Conservation (phyloP, 768 basidiomycete genomes). For the Boletus sp. region DNA sequence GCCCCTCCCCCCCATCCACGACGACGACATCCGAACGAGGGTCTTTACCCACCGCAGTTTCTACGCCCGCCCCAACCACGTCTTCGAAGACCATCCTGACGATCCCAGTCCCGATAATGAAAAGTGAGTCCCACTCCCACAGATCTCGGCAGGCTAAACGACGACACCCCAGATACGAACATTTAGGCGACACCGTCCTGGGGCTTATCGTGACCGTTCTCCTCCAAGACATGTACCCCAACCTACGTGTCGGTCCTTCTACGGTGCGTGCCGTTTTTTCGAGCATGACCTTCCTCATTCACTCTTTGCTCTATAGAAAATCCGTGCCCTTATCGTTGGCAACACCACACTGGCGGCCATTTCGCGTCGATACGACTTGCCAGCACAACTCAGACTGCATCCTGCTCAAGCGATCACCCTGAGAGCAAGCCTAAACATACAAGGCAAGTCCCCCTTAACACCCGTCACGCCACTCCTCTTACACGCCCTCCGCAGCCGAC, state of each 20-base stretch:
- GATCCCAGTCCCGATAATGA: slow-evolving; percentile 83
- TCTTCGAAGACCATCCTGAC: slow-evolving; percentile 70
- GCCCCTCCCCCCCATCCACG: slow-evolving; percentile 53
- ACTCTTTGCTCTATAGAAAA: slow-evolving; percentile 51
- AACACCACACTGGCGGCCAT: slow-evolving; percentile 72
- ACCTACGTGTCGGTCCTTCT: slow-evolving; percentile 71
- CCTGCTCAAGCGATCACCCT: slow-evolving; percentile 71
- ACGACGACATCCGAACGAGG: slow-evolving; percentile 43
- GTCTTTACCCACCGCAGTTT: slow-evolving; percentile 78
- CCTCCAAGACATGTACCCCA: slow-evolving; percentile 61
- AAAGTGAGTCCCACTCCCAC: slow-evolving; percentile 44
- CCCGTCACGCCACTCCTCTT: not conserved
- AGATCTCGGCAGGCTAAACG: not conserved
- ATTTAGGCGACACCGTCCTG: slow-evolving; percentile 73
- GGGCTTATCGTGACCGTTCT: slow-evolving; percentile 63
- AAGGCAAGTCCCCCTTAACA: slow-evolving; percentile 46
- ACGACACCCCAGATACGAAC: slow-evolving; percentile 52
- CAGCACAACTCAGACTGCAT: slow-evolving; percentile 59
- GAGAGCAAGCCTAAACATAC: slow-evolving; percentile 63
- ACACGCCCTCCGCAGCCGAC: slow-evolving; percentile 48
- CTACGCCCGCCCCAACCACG: slow-evolving; percentile 63
- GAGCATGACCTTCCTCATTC: no score
- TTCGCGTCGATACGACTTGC: slow-evolving; percentile 62
- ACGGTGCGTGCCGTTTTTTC: slow-evolving; percentile 38
- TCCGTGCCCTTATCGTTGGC: slow-evolving; percentile 69